Evolutionary conservation across 2,329 filamentous ascomycete genomes (phyloP).

Genomic region (Leptographium radiaticola): DNA sequence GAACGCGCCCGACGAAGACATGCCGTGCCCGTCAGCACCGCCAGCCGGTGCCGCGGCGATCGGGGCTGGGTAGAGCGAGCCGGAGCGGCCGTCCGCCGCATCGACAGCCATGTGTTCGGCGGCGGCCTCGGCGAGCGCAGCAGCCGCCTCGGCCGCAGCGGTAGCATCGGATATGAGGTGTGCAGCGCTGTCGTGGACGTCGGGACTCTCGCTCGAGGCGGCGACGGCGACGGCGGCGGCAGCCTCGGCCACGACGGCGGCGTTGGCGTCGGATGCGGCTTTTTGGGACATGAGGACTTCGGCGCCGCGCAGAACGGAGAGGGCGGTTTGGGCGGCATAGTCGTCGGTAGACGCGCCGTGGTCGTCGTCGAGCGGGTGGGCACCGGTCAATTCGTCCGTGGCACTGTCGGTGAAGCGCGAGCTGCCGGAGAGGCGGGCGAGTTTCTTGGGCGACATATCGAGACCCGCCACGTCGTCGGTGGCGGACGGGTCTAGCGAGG

Average conservation of each 20-base stretch:
- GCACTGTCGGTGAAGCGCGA: constrained; percentile 8
- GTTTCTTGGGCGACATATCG: constrained; percentile 39
- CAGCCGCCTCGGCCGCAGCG: constrained; percentile 2
- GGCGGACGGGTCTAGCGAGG: constrained; percentile 22
- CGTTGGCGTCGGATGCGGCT: constrained; percentile 27
- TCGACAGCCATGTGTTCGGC: constrained; percentile 1
- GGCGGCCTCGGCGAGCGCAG: constrained; percentile 20
- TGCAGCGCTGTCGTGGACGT: constrained; percentile 19
- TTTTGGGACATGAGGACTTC: constrained; percentile 9
- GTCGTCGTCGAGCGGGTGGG: neutral
- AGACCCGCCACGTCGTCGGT: constrained; percentile 14
- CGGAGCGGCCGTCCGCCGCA: neutral
- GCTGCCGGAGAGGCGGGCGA: constrained; percentile 31
- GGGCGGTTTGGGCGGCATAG: constrained; percentile 38
- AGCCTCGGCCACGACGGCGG: constrained; percentile 8
- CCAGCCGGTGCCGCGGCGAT: neutral
- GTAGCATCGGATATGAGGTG: constrained; percentile 15
- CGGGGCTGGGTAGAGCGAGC: neutral
- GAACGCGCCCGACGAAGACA: neutral
- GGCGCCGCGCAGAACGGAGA: constrained; percentile 17
- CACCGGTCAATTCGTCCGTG: neutral
- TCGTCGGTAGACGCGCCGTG: constrained; percentile 23
- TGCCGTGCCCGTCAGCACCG: neutral
- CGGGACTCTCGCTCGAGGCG: constrained; percentile 23
- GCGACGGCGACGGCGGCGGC: constrained; percentile 31